Conservation (phyloP, 176 grass and related monocot species). For the Poa annua region DNA sequence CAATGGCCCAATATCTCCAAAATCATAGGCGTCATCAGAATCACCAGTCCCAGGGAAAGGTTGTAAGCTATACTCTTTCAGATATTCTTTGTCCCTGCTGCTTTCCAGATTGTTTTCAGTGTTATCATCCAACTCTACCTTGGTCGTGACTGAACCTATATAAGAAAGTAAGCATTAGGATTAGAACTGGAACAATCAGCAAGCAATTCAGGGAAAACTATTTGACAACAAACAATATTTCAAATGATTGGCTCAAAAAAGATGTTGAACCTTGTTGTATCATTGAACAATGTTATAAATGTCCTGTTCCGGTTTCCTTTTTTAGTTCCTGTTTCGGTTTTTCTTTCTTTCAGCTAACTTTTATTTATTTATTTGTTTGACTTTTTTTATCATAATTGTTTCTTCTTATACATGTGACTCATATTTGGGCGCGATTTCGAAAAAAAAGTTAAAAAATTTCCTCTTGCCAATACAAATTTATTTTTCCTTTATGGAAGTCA, state of each 20-base stretch:
- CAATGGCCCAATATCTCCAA: constrained; percentile 46
- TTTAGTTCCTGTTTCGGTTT: background rate
- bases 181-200: constrained; percentile 26
- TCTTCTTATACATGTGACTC: background rate
- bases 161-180: constrained; percentile 34
- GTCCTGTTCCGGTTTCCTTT: background rate
- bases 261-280: background rate
- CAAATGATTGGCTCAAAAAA: background rate
- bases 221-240: background rate
- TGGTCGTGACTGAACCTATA: constrained; percentile 45
- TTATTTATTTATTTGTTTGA: background rate
- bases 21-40: constrained; percentile 52
- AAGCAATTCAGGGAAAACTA: constrained; percentile 3
- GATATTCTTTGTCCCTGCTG: constrained; percentile 43
- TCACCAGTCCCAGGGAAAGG: constrained; percentile 56
- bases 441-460: no score
- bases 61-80: constrained; percentile 52
- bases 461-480: background rate
- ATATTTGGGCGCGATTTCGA: background rate
- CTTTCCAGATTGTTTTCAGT: constrained; percentile 51
- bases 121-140: constrained; percentile 24
- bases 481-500: constrained; percentile 2
- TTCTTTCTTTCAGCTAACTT: background rate
- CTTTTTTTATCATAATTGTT: background rate
- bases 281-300: background rate